These are phyloP conservation scores for Antitrichia curtipendula DNA, from an alignment of 225 moss, liverwort and hornwort genomes.

Conservation along the genomic window DNA sequence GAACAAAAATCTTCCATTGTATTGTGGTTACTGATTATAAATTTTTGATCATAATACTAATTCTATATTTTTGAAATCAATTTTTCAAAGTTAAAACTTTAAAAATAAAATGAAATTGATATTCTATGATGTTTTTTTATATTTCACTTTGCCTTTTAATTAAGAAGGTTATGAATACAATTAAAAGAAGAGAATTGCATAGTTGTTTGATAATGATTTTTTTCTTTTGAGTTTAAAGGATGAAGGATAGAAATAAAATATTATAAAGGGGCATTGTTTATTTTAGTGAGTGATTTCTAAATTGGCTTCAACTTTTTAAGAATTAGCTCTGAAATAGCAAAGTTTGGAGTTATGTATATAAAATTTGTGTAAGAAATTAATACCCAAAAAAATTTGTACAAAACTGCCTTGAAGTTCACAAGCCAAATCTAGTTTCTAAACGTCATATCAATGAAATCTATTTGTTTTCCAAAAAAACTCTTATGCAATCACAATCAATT, in stretches of 20 bases:
- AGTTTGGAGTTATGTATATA: neutral
- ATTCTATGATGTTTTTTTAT: neutral
- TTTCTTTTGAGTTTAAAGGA: neutral
- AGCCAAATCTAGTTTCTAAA: neutral
- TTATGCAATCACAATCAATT: neutral
- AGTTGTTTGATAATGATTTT: neutral
- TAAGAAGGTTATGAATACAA: neutral
- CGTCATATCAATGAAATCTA: neutral
- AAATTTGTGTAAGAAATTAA: neutral
- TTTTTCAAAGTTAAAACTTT: neutral
- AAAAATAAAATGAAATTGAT: neutral
- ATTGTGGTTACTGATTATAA: fast-evolving
- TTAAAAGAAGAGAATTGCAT: neutral
- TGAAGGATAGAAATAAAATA: neutral
- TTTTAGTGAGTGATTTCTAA: neutral
- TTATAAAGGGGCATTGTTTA: neutral
- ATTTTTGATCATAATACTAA: no score
- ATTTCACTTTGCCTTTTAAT: neutral
- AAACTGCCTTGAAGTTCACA: neutral
- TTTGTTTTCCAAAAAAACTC: neutral
- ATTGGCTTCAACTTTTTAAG: neutral
- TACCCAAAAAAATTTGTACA: neutral
- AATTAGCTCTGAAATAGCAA: neutral
- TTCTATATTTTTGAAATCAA: neutral
- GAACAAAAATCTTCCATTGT: neutral